Evolutionary conservation across 2,329 filamentous ascomycete species (phyloP).

Genomic region (Talaromyces sp.): DNA sequence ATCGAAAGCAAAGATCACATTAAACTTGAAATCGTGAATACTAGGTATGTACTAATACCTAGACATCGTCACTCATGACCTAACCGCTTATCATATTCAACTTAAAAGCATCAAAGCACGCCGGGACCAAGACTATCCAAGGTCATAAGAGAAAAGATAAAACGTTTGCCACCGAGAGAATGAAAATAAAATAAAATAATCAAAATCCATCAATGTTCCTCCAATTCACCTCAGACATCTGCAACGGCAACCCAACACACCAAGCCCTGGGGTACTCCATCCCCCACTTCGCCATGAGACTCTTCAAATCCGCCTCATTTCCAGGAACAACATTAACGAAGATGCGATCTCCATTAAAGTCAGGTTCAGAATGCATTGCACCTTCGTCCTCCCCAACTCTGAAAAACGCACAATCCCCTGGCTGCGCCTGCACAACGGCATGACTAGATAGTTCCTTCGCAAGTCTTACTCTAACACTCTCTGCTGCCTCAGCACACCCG

Average conservation of each 20-base stretch:
- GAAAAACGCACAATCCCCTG: slow-evolving; percentile 47
- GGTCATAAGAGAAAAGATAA: too few species aligned
- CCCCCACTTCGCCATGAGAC: slow-evolving; percentile 36
- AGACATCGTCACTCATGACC: too few species aligned
- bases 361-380: slow-evolving; percentile 32
- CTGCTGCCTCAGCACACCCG: slow-evolving; percentile 48
- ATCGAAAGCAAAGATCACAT: too few species aligned
- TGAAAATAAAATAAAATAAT: too few species aligned
- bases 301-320: slow-evolving; percentile 31
- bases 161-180: too few species aligned
- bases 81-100: too few species aligned
- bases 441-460: slow-evolving; percentile 26
- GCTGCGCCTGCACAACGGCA: slow-evolving; percentile 14
- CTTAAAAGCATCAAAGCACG: too few species aligned
- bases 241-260: slow-evolving; percentile 25
- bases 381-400: slow-evolving; percentile 46
- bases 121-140: too few species aligned
- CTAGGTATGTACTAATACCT: too few species aligned
- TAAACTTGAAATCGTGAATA: too few species aligned
- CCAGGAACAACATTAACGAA: slow-evolving; percentile 44
- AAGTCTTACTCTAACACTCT: slow-evolving; percentile 43
- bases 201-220: slow-evolving; percentile 23
- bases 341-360: slow-evolving; percentile 32
- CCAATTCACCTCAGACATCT: slow-evolving; percentile 9
- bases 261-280: slow-evolving; percentile 32